These are phyloP conservation scores for Nicotiana otophora DNA, from an alignment of 257 asterid genomes.

Conservation along the genomic window DNA sequence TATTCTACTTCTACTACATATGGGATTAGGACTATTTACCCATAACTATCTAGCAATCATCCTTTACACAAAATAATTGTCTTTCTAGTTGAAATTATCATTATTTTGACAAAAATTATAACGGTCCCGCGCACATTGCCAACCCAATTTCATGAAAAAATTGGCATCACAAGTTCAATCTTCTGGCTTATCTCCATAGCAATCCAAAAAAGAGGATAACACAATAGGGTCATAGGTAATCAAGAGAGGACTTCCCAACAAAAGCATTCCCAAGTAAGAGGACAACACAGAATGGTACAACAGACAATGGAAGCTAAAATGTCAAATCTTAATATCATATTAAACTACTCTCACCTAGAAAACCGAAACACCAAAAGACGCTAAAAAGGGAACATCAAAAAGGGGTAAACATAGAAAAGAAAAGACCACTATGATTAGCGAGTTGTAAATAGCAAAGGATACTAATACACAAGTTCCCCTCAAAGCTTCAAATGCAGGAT, in stretches of 20 bases:
- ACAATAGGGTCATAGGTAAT: neutral
- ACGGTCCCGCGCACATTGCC: neutral
- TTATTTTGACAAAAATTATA: neutral
- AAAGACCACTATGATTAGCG: neutral
- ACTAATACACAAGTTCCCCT: neutral
- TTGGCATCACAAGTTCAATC: neutral
- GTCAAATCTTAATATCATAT: neutral
- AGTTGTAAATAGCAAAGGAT: neutral
- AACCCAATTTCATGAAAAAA: neutral
- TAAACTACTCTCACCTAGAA: neutral
- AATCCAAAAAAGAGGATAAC: neutral
- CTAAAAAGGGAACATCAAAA: neutral
- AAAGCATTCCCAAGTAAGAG: neutral
- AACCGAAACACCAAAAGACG: neutral
- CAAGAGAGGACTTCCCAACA: neutral
- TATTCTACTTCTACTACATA: too few relatives aligned
- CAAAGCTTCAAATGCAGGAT: neutral
- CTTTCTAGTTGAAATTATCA: neutral
- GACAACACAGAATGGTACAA: too few relatives aligned
- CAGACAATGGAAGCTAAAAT: neutral
- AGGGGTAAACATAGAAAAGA: neutral
- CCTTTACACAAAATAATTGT: neutral
- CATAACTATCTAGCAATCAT: neutral
- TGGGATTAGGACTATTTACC: too few relatives aligned
- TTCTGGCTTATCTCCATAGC: neutral